These are phyloP conservation scores for Aspergillus olivimuriae DNA, from an alignment of 495 filamentous ascomycete genomes.

Conservation along the genomic window DNA sequence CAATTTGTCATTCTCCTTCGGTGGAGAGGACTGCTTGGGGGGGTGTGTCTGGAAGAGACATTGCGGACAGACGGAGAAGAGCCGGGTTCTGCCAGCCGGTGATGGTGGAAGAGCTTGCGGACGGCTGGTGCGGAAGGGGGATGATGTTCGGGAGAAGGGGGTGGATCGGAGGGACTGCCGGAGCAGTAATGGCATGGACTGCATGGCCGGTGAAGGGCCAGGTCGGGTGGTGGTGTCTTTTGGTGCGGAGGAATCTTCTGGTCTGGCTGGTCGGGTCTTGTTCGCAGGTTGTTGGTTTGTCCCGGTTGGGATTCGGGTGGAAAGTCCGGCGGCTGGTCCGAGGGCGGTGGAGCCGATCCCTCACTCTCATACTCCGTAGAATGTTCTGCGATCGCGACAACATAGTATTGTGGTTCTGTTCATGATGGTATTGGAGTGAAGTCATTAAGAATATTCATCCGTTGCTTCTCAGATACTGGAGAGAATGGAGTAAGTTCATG, in stretches of 20 bases:
- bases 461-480: neutral
- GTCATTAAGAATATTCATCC: no score
- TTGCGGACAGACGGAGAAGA: slow-evolving; percentile 33
- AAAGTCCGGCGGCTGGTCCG: slow-evolving; percentile 4
- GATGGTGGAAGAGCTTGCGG: slow-evolving; percentile 17
- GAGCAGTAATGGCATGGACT: slow-evolving; percentile 37
- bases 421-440: no score
- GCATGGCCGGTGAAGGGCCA: slow-evolving; percentile 31
- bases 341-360: no score
- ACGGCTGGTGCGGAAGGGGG: slow-evolving; percentile 12
- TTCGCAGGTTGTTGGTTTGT: no score
- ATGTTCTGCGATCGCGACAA: no score
- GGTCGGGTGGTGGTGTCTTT: no score
- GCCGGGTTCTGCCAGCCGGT: slow-evolving; percentile 18
- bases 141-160: slow-evolving; percentile 19
- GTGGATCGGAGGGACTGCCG: slow-evolving; percentile 32
- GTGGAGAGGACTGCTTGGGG: slow-evolving; percentile 14
- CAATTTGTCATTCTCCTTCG: slow-evolving; percentile 18
- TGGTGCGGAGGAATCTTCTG: no score
- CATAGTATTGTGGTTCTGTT: no score
- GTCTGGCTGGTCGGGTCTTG: slow-evolving; percentile 5
- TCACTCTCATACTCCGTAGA: no score
- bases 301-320: no score
- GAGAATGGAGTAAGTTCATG: no score
- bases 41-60: slow-evolving; percentile 33